Evolutionary conservation across 495 filamentous ascomycete species (phyloP).

Genomic region (Haplographium delicatum): DNA sequence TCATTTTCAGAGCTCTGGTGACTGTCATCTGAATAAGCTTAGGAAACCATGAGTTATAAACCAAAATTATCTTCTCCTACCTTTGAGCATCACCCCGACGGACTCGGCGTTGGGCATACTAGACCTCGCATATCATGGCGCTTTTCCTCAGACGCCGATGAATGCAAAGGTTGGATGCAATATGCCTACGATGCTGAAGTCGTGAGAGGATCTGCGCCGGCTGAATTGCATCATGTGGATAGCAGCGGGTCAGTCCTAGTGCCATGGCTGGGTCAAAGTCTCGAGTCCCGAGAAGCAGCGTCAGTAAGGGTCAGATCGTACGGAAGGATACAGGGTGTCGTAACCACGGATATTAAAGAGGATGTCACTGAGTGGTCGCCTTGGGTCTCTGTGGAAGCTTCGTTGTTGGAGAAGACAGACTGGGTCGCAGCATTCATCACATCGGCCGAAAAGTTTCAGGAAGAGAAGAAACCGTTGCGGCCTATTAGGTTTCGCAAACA

Average conservation of each 20-base stretch:
- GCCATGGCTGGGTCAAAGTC: constrained; percentile 40
- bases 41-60: too few relatives aligned
- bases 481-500: constrained; percentile 13
- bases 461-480: constrained; percentile 24
- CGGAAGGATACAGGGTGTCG: not conserved
- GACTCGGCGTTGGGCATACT: constrained; percentile 4
- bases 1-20: too few relatives aligned
- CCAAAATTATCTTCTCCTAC: too few relatives aligned
- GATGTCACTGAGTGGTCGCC: constrained; percentile 33
- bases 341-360: not conserved
- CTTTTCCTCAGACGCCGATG: not conserved
- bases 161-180: constrained; percentile 29
- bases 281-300: constrained; percentile 36
- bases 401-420: constrained; percentile 30
- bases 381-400: constrained; percentile 34
- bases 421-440: constrained; percentile 41
- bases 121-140: constrained; percentile 14
- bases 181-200: constrained; percentile 32
- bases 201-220: not conserved
- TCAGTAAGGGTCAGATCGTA: constrained; percentile 32
- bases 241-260: constrained; percentile 36
- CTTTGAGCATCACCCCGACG: constrained; percentile 12
- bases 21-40: too few relatives aligned
- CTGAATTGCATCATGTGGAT: not conserved
- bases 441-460: constrained; percentile 22